A percentile compares a stretch with the other conserved stretches of the same genome.
phyloP scores from a whole-genome alignment of 176 grass and related monocot species.

The Pontederia crassipes region DNA sequence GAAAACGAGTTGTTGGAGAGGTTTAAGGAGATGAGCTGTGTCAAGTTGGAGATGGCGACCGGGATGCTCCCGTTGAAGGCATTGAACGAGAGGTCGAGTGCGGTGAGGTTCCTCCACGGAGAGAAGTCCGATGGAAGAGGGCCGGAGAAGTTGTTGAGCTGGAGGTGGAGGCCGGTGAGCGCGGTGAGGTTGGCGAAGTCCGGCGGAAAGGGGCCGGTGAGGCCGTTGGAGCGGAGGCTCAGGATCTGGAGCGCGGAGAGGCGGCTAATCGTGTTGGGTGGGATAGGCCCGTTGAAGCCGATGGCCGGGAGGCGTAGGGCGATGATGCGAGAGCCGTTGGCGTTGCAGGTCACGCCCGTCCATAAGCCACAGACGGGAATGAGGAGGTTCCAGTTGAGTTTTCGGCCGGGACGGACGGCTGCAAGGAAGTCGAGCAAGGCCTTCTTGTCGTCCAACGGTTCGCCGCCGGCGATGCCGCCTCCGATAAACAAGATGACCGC shows the following conservation, averaged over 20 bases:
- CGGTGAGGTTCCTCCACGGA: constrained; percentile 18
- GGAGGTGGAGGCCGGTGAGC: constrained; percentile 77
- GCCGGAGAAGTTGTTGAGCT: constrained; percentile 68
- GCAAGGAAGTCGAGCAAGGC: constrained; percentile 65
- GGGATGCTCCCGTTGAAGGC: constrained; percentile 44
- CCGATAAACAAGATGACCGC: not conserved
- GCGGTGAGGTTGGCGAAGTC: constrained; percentile 41
- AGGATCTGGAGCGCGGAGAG: constrained; percentile 67
- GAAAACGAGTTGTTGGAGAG: constrained; percentile 89
- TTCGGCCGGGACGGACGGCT: constrained; percentile 2
- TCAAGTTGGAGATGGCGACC: constrained; percentile 34
- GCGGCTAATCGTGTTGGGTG: constrained; percentile 43
- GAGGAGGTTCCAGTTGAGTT: constrained; percentile 49
- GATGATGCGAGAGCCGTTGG: constrained; percentile 37
- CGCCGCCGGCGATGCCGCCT: constrained; percentile 1
- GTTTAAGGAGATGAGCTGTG: constrained; percentile 47
- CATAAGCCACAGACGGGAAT: constrained; percentile 45
- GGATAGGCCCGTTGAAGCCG: constrained; percentile 48
- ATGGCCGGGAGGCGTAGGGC: constrained; percentile 64
- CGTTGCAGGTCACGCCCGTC: constrained; percentile 81
- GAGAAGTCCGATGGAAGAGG: constrained; percentile 16
- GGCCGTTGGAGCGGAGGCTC: constrained; percentile 74
- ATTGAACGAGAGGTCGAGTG: constrained; percentile 85
- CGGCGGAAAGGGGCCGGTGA: constrained; percentile 37
- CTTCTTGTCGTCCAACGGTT: constrained; percentile 48